Evolutionary conservation across 768 basidiomycete genomes (phyloP).

Genomic region (Imleria badia): DNA sequence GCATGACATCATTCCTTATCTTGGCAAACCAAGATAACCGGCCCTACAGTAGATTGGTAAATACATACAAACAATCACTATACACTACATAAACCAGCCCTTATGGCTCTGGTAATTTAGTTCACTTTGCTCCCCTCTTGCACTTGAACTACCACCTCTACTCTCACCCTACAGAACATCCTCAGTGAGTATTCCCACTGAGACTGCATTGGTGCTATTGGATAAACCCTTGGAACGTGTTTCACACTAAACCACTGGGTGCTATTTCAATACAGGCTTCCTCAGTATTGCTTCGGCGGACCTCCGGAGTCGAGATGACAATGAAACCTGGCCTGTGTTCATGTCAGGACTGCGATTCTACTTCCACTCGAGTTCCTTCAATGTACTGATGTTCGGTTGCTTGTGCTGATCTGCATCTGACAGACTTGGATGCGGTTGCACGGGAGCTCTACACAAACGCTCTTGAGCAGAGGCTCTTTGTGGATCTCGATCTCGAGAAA

Average conservation of each 20-base stretch:
- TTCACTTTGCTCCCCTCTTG: too few species aligned
- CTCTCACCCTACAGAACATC: too few species aligned
- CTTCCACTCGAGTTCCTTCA: conserved; percentile 46
- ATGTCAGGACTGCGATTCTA: conserved; percentile 42
- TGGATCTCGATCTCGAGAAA: conserved; percentile 48
- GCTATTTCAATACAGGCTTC: conserved; percentile 49
- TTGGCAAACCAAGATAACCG: too few species aligned
- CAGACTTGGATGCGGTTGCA: conserved; percentile 41
- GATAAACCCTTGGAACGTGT: conserved; percentile 36
- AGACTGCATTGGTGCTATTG: too few species aligned
- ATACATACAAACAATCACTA: too few species aligned
- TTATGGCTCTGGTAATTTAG: too few species aligned
- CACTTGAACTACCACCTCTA: too few species aligned
- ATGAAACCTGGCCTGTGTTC: conserved; percentile 52
- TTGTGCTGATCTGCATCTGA: background rate
- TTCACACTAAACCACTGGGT: conserved; percentile 36
- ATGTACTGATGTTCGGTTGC: background rate
- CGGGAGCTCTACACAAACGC: conserved; percentile 43
- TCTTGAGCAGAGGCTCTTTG: conserved; percentile 58
- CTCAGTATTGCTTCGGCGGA: conserved; percentile 45
- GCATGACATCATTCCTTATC: too few species aligned
- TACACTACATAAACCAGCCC: too few species aligned
- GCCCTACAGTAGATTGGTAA: too few species aligned
- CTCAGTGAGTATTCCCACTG: too few species aligned
- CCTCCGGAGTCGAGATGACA: conserved; percentile 43